phyloP scores from a whole-genome alignment of 73 alveolate species.

The Tetrahymena elliotti region DNA sequence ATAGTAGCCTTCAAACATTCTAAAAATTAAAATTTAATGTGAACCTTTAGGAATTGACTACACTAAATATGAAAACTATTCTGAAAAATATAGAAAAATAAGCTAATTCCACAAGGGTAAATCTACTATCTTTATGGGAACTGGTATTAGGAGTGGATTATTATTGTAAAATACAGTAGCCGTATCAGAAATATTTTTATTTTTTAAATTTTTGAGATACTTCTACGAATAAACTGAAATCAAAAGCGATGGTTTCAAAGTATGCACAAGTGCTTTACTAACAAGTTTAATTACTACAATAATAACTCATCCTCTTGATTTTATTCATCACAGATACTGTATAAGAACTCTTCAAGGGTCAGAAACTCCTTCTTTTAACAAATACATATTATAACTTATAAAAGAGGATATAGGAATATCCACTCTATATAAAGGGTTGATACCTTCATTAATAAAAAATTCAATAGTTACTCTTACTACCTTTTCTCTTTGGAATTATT shows the following conservation, averaged over 20 bases:
- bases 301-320: neutral
- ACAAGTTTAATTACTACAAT: neutral
- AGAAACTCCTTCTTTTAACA: neutral
- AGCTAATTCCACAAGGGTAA: neutral
- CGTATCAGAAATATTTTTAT: neutral
- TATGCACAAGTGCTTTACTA: neutral
- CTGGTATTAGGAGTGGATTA: neutral
- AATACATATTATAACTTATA: neutral
- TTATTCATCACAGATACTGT: neutral
- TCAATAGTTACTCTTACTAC: neutral
- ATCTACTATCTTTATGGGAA: neutral
- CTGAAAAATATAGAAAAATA: neutral
- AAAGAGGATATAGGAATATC: neutral
- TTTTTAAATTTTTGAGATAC: neutral
- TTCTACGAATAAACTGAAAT: neutral
- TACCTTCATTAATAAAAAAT: neutral
- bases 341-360: neutral
- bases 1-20: neutral
- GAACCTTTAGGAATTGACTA: neutral
- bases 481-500: neutral
- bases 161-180: neutral
- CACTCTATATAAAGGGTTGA: neutral
- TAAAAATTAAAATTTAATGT: neutral
- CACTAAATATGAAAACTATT: neutral
- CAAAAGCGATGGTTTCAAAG: neutral